Evolutionary conservation across 108 stramenopile genomes (phyloP).

Genomic region (Cyclotella cryptica): DNA sequence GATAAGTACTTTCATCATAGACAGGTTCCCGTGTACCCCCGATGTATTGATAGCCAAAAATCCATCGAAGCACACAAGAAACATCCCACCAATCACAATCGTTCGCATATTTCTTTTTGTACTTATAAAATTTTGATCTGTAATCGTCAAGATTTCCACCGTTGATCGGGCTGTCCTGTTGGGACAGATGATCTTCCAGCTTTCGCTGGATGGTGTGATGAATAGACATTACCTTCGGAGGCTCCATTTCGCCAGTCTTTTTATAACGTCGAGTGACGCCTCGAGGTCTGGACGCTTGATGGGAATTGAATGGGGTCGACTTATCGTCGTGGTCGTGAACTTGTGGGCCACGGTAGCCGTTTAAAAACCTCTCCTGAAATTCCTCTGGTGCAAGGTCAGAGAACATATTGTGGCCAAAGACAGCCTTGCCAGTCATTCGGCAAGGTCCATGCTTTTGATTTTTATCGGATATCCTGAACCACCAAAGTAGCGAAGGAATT

Average conservation of each 20-base stretch:
- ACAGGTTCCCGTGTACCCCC: constrained; percentile 73
- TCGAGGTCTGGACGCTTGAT: constrained; percentile 10
- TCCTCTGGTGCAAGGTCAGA: constrained; percentile 80
- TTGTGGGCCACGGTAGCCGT: constrained; percentile 74
- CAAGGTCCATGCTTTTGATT: constrained; percentile 82
- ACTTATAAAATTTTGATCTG: constrained; percentile 17
- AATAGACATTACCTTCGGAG: constrained; percentile 10
- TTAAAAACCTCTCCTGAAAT: constrained; percentile 75
- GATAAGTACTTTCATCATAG: constrained; percentile 51
- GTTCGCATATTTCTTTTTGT: constrained; percentile 36
- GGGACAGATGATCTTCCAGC: constrained; percentile 27
- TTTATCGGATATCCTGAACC: constrained; percentile 63
- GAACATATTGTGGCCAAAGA: constrained; percentile 85
- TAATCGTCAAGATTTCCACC: constrained; percentile 32
- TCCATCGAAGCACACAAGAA: constrained; percentile 68
- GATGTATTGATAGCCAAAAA: constrained; percentile 70
- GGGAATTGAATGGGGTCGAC: neutral
- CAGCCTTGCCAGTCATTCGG: constrained; percentile 74
- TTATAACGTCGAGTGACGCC: neutral
- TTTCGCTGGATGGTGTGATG: constrained; percentile 52
- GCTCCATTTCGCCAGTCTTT: constrained; percentile 14
- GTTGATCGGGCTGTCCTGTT: constrained; percentile 5
- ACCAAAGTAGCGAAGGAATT: constrained; percentile 4
- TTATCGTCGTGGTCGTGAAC: constrained; percentile 38
- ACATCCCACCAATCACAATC: constrained; percentile 78